phyloP scores from a whole-genome alignment of 2,329 filamentous ascomycete species.

The Dendrostoma leiphaemia region DNA sequence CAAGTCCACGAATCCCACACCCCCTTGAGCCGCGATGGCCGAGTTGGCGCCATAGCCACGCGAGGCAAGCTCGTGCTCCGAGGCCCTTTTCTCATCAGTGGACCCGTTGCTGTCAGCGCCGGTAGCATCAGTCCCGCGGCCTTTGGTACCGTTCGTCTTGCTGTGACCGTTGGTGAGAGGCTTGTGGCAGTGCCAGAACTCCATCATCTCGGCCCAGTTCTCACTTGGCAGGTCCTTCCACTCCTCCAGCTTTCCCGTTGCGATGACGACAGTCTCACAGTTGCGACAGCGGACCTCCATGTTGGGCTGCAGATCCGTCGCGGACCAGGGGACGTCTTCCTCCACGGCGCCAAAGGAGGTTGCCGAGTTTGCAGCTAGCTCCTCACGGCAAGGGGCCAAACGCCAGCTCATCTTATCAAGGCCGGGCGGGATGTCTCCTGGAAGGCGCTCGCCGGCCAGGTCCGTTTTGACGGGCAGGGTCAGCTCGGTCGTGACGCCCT shows the following conservation, averaged over 20 bases:
- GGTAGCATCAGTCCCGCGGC: too few species aligned
- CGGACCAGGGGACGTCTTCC: conserved; percentile 20
- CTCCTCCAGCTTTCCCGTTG: conserved; percentile 22
- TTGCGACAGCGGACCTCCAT: conserved; percentile 10
- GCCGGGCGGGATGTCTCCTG: conserved; percentile 36
- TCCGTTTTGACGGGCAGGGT: conserved; percentile 43
- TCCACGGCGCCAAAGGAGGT: too few species aligned
- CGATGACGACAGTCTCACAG: conserved; percentile 25
- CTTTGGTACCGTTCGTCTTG: conserved; percentile 31
- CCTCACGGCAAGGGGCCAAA: conserved; percentile 41
- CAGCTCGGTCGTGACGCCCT: conserved; percentile 33
- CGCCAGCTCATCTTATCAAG: conserved; percentile 21
- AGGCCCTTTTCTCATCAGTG: conserved; percentile 23
- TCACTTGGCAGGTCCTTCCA: conserved; percentile 97
- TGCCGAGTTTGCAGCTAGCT: too few species aligned
- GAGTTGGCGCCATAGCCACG: conserved; percentile 86
- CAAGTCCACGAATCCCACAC: conserved; percentile 77
- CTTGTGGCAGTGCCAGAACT: conserved; percentile 99
- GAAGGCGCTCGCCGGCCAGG: conserved; percentile 23
- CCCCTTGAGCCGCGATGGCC: conserved; percentile 62
- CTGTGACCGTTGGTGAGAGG: conserved; percentile 54
- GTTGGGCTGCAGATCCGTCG: conserved; percentile 4
- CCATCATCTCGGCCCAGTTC: conserved; percentile 99
- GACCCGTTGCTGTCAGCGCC: conserved; percentile 21
- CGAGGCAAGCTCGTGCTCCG: conserved; percentile 45